phyloP scores from a whole-genome alignment of 1,139 yeast species.

The Casaregolazyma suthepensis region DNA sequence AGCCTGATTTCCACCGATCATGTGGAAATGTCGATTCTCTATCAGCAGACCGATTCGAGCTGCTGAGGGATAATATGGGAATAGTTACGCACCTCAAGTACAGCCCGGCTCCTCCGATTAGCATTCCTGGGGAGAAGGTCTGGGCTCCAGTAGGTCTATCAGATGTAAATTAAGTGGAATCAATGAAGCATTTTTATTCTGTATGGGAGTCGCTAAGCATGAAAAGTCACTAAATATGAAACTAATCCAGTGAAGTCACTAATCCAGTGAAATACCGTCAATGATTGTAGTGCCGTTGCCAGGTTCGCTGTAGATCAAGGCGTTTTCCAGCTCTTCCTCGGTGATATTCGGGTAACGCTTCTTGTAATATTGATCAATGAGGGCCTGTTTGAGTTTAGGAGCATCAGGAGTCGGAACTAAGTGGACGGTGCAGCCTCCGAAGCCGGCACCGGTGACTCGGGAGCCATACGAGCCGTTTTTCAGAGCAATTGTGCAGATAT shows the following conservation, averaged over 20 bases:
- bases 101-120: slow-evolving; percentile 7
- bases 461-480: slow-evolving; percentile 58
- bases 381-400: slow-evolving; percentile 41
- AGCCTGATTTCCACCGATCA: slow-evolving; percentile 29
- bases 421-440: slow-evolving; percentile 71
- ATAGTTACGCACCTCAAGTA: slow-evolving; percentile 30
- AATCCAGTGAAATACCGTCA: slow-evolving; percentile 20
- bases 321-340: slow-evolving; percentile 42
- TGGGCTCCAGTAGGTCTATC: slow-evolving; percentile 16
- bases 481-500: slow-evolving; percentile 49
- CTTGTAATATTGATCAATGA: slow-evolving; percentile 46
- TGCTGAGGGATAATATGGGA: slow-evolving; percentile 30
- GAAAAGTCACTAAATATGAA: no score
- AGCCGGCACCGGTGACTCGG: slow-evolving; percentile 76
- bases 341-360: slow-evolving; percentile 45
- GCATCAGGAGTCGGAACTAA: slow-evolving; percentile 47
- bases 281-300: slow-evolving; percentile 52
- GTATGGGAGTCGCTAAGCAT: not conserved
- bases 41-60: slow-evolving; percentile 22
- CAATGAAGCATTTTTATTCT: not conserved
- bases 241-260: not conserved
- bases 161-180: slow-evolving; percentile 11
- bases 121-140: slow-evolving; percentile 3
- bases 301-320: slow-evolving; percentile 53
- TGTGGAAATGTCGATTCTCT: slow-evolving; percentile 19